Evolutionary conservation across 768 basidiomycete genomes (phyloP).

Genomic region (Leccinum variicolor): DNA sequence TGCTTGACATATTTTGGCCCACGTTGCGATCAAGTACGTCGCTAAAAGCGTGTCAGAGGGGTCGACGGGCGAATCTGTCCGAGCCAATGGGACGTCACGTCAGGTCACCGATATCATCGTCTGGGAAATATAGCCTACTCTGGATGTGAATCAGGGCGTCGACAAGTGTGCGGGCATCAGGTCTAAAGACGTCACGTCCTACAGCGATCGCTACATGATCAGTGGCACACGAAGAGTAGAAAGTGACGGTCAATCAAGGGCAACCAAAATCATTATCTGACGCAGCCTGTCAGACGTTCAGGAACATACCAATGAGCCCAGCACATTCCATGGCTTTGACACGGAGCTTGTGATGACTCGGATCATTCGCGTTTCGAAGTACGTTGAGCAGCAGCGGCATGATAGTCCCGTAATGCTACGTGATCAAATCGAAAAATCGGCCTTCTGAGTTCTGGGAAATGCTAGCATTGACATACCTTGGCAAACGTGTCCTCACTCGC

Average conservation of each 20-base stretch:
- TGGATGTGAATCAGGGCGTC: slow-evolving; percentile 75
- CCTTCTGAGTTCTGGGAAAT: not conserved
- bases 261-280: not conserved
- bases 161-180: slow-evolving; percentile 69
- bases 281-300: not conserved
- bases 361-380: slow-evolving; percentile 64
- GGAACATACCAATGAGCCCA: slow-evolving; percentile 68
- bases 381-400: slow-evolving; percentile 82
- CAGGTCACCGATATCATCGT: not conserved
- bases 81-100: not conserved
- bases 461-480: slow-evolving; percentile 42
- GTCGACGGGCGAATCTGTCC: slow-evolving; percentile 61
- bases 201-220: slow-evolving; percentile 78
- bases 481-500: slow-evolving; percentile 76
- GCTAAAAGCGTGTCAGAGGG: slow-evolving; percentile 67
- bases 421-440: not conserved
- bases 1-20: slow-evolving; percentile 87
- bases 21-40: slow-evolving; percentile 81
- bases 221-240: not conserved
- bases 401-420: slow-evolving; percentile 68
- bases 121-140: slow-evolving; percentile 42
- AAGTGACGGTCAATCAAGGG: not conserved
- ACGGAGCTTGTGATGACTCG: slow-evolving; percentile 64
- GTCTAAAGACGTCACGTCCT: slow-evolving; percentile 72
- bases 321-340: slow-evolving; percentile 92